A percentile compares a stretch with the other conserved stretches of the same genome.
phyloP scores from a whole-genome alignment of 2,329 filamentous ascomycete genomes.

The Epichloe aotearoae region DNA sequence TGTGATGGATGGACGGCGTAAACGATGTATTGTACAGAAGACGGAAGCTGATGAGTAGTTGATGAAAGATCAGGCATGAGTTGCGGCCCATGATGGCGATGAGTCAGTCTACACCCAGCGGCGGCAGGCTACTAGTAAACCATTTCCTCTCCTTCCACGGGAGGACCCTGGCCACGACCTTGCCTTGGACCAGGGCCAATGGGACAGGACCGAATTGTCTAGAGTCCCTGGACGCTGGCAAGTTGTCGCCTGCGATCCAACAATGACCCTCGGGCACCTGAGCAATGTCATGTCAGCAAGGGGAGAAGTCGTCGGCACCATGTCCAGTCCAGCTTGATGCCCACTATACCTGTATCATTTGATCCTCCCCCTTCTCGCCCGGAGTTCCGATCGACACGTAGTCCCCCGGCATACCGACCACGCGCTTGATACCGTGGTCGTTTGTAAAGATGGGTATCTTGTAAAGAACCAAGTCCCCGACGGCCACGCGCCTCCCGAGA shows the following conservation, averaged over 20 bases:
- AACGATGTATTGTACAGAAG: not conserved
- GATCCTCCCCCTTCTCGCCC: constrained; percentile 28
- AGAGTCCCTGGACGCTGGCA: constrained; percentile 74
- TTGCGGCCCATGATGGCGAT: not conserved
- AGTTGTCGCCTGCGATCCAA: constrained; percentile 81
- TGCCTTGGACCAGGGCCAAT: constrained; percentile 70
- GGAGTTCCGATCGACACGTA: constrained; percentile 57
- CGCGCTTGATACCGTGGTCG: constrained; percentile 60
- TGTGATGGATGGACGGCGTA: not conserved
- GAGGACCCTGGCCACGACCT: constrained; percentile 54
- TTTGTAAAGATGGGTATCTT: constrained; percentile 55
- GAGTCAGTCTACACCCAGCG: constrained; percentile 10
- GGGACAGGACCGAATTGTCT: constrained; percentile 77
- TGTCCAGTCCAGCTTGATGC: too few species aligned
- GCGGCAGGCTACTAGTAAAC: constrained; percentile 32
- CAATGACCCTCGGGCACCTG: constrained; percentile 86
- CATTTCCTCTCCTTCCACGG: constrained; percentile 38
- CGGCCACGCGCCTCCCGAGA: constrained; percentile 47
- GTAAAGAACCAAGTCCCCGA: constrained; percentile 80
- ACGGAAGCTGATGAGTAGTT: not conserved
- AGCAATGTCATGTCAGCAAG: not conserved
- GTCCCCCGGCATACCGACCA: constrained; percentile 63
- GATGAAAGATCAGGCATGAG: too few species aligned
- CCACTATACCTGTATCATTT: constrained; percentile 50
- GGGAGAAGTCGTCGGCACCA: too few species aligned